phyloP scores from a whole-genome alignment of 2,329 filamentous ascomycete species.

The Neofusicoccum sp. region DNA sequence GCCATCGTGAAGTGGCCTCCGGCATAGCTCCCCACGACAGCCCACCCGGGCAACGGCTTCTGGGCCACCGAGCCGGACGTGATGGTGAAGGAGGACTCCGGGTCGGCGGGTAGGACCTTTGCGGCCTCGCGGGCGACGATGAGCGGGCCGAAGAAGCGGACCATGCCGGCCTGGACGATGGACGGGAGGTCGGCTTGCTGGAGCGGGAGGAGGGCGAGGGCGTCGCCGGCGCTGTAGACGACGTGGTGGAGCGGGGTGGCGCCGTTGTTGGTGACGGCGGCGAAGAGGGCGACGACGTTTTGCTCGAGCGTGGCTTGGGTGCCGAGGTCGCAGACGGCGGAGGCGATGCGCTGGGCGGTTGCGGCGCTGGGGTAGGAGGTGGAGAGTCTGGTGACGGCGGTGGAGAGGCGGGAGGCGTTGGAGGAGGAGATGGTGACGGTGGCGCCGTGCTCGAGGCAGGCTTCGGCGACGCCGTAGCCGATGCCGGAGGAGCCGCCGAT shows the following conservation, averaged over 20 bases:
- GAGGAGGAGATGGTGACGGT: slow-evolving; percentile 65
- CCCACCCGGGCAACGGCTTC: slow-evolving; percentile 57
- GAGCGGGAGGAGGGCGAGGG: slow-evolving; percentile 45
- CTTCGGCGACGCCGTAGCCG: slow-evolving; percentile 63
- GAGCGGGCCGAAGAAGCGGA: slow-evolving; percentile 56
- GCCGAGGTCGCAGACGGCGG: slow-evolving; percentile 54
- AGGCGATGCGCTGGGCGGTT: slow-evolving; percentile 36
- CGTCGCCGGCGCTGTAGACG: slow-evolving; percentile 59
- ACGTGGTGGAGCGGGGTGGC: slow-evolving; percentile 55
- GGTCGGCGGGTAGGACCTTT: slow-evolving; percentile 46
- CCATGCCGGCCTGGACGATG: slow-evolving; percentile 48
- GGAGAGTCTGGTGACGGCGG: slow-evolving; percentile 50
- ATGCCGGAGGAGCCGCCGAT: slow-evolving; percentile 67
- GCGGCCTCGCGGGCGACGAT: slow-evolving; percentile 56
- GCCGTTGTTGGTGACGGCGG: slow-evolving; percentile 25
- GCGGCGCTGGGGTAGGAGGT: slow-evolving; percentile 47
- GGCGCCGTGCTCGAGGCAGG: slow-evolving; percentile 57
- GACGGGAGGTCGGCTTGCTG: slow-evolving; percentile 45
- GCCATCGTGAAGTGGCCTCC: slow-evolving; percentile 58
- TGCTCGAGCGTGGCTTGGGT: slow-evolving; percentile 49
- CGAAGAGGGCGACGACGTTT: slow-evolving; percentile 52
- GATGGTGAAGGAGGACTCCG: slow-evolving; percentile 55
- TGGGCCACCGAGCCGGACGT: slow-evolving; percentile 58
- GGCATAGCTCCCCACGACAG: slow-evolving; percentile 51
- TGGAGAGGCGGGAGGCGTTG: slow-evolving; percentile 51